These are phyloP conservation scores for Fusarium tricinctum DNA, from an alignment of 2,329 filamentous ascomycete genomes.

Conservation along the genomic window DNA sequence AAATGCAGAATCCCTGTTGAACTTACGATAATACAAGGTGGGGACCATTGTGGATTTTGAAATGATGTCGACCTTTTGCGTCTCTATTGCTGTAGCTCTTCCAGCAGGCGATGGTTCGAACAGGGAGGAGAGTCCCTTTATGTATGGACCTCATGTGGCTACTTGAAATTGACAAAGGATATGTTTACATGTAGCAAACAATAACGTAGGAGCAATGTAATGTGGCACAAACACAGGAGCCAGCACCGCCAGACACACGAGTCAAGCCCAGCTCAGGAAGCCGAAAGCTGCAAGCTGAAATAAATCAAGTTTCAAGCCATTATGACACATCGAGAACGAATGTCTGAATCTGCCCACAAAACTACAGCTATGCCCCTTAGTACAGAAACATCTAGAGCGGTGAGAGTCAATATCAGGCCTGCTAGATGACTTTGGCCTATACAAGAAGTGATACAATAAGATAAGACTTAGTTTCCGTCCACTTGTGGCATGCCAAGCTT, in stretches of 20 bases:
- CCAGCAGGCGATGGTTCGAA: not conserved
- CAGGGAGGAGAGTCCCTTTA: not conserved
- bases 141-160: not conserved
- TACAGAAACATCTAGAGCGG: too few species aligned
- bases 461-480: not conserved
- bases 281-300: not conserved
- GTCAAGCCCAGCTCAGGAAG: not conserved
- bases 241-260: too few species aligned
- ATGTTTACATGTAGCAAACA: not conserved
- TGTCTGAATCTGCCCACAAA: not conserved
- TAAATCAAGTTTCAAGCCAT: not conserved
- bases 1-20: not conserved
- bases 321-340: too few species aligned
- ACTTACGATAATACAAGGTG: slow-evolving; percentile 4
- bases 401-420: too few species aligned
- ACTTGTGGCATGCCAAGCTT: not conserved
- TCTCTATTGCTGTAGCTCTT: too few species aligned
- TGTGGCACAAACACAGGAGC: not conserved
- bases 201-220: not conserved
- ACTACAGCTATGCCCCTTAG: not conserved
- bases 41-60: not conserved
- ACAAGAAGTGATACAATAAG: not conserved
- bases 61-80: not conserved
- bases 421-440: too few species aligned
- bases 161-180: not conserved